phyloP scores from a whole-genome alignment of 179 eudicot genomes.

The Sideroxylon spinosum region DNA sequence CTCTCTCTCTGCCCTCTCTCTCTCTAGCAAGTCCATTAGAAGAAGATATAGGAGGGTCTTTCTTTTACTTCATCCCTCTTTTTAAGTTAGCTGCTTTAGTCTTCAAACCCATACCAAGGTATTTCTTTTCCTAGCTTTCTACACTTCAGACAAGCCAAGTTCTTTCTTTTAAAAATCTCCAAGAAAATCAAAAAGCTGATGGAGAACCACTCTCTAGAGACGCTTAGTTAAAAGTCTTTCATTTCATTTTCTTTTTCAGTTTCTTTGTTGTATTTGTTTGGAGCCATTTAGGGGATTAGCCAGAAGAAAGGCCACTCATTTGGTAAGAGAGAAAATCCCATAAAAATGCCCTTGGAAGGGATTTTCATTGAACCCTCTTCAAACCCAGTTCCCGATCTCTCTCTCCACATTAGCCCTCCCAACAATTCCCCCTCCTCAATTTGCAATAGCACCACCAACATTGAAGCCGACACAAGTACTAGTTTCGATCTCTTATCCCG shows the following conservation, averaged over 20 bases:
- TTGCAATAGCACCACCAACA: neutral
- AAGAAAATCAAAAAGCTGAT: neutral
- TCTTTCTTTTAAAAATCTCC: slow-evolving; percentile 1
- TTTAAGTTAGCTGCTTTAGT: slow-evolving; percentile 8
- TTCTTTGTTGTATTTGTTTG: neutral
- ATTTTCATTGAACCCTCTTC: slow-evolving; percentile 33
- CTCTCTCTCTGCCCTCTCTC: slow-evolving; percentile 2
- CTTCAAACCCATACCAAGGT: neutral
- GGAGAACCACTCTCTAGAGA: neutral
- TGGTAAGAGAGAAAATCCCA: neutral
- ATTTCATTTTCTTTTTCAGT: neutral
- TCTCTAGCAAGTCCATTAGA: slow-evolving; percentile 7
- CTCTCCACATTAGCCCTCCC: slow-evolving; percentile 51
- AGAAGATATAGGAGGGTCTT: slow-evolving; percentile 2
- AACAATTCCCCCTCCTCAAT: slow-evolving; percentile 12
- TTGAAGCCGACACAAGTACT: neutral
- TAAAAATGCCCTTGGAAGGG: slow-evolving; percentile 43
- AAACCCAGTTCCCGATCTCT: slow-evolving; percentile 42
- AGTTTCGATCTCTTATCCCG: neutral
- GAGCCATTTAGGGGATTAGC: neutral
- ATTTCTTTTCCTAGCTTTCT: too few relatives aligned
- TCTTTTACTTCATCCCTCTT: neutral
- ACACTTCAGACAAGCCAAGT: too few relatives aligned
- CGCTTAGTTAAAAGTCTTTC: neutral
- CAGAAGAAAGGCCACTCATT: neutral